These are phyloP conservation scores for Bipolaris victoriae DNA, from an alignment of 2,329 filamentous ascomycete genomes.

Conservation along the genomic window DNA sequence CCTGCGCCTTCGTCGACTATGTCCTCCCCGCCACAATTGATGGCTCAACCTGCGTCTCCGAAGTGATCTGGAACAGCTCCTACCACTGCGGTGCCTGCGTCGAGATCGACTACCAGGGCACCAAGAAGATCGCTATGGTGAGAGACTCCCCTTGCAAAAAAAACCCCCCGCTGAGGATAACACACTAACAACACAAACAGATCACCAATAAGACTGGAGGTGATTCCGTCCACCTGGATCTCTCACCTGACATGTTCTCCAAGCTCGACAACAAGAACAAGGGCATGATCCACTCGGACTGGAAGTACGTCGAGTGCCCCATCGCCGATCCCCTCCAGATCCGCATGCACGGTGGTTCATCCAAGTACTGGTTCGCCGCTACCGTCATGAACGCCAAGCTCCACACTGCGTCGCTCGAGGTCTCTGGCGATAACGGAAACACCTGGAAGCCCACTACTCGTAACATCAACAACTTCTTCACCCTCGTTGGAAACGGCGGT, in stretches of 20 bases:
- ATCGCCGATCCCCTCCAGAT: neutral
- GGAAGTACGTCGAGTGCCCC: neutral
- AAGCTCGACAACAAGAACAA: neutral
- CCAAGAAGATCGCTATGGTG: conserved; percentile 2
- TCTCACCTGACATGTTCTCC: neutral
- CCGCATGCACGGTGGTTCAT: conserved; percentile 1
- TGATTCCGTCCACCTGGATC: neutral
- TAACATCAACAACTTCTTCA: conserved; percentile 1
- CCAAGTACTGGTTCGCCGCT: neutral
- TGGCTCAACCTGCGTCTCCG: neutral
- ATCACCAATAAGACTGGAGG: conserved; percentile 1
- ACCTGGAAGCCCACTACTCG: neutral
- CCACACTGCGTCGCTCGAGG: neutral
- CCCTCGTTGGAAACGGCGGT: neutral
- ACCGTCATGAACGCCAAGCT: neutral
- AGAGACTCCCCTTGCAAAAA: neutral
- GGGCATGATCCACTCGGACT: neutral
- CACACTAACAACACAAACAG: neutral
- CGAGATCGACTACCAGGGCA: neutral
- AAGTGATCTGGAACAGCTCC: neutral
- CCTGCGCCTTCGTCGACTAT: neutral
- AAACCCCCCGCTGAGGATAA: neutral
- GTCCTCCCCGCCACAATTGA: conserved; percentile 1
- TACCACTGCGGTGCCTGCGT: conserved; percentile 2
- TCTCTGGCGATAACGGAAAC: neutral